Evolutionary conservation across 2,329 filamentous ascomycete genomes (phyloP).

Genomic region (Fusarium kyushuense): DNA sequence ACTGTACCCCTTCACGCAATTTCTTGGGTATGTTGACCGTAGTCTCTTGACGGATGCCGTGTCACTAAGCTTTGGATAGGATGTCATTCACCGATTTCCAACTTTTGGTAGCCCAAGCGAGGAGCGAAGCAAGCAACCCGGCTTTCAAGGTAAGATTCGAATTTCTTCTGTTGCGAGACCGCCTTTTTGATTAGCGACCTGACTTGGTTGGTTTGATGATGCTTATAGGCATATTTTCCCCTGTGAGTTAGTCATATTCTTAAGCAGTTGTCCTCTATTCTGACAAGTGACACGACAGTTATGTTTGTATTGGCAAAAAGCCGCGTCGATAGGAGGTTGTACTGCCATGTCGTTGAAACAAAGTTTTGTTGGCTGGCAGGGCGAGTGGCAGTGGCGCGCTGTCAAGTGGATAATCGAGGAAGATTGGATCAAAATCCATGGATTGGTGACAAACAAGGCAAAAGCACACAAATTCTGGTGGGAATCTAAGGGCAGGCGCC

Average conservation of each 20-base stretch:
- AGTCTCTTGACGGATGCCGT: not conserved
- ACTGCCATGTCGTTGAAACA: constrained; percentile 39
- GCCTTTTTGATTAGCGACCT: constrained; percentile 6
- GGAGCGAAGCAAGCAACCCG: constrained; percentile 64
- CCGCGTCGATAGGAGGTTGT: constrained; percentile 50
- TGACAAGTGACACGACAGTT: constrained; percentile 55
- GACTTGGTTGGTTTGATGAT: constrained; percentile 1
- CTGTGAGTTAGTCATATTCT: constrained; percentile 59
- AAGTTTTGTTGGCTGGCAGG: constrained; percentile 41
- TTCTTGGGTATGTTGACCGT: constrained; percentile 57
- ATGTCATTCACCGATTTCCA: constrained; percentile 70
- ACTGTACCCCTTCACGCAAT: constrained; percentile 67
- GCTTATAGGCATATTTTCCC: constrained; percentile 68
- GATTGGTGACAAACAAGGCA: constrained; percentile 11
- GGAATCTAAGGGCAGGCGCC: not conserved
- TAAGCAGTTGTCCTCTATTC: not conserved
- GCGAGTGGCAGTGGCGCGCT: constrained; percentile 38
- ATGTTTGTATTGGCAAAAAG: constrained; percentile 73
- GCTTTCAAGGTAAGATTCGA: constrained; percentile 63
- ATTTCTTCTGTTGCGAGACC: not conserved
- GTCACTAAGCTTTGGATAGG: constrained; percentile 51
- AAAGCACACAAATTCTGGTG: constrained; percentile 15
- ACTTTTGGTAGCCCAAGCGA: constrained; percentile 67
- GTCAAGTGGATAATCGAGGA: constrained; percentile 38
- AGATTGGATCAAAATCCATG: constrained; percentile 20